Base-by-base conservation (phyloP, 2,329 filamentous ascomycete species). In the Cytospora piceicola region DNA sequence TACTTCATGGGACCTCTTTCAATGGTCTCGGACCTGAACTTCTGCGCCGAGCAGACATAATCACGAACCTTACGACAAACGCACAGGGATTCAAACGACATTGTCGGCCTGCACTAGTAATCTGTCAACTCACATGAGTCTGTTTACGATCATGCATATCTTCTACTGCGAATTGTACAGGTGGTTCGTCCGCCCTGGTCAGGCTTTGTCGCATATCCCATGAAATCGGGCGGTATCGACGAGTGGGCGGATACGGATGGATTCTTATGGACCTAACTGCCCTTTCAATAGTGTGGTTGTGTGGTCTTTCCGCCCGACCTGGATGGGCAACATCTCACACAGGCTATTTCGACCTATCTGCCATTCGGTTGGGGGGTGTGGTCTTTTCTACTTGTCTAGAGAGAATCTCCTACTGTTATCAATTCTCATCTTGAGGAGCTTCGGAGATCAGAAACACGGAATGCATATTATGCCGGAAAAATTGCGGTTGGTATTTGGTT, bases 31-130 rank as follows among this genome's bases (percentile, higher is more conserved):
- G 51, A 15, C 34, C 14, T 52, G 34, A n/a, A 14, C 5, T 55
- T 36, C 34, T 63, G 30, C 60, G 34, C 34, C 42, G 17, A 30
- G 30, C 42, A 63, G 15, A n/a, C 22, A 36, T 22, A 55, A 51
- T 32, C 14, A 15, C 46, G 36, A 17, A 39, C 5, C 7, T 29
- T 22, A 57, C 29, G 22, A 57, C 24, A 22, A 57, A 20, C 14
- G n/a, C n/a, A 49, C 9, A 14, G n/a, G 46, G 12, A 5, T 12
- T 14, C 5, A 9, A 14, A 22, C 3, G n/a, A 4, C 46, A 49
- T 14, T 14, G n/a, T 49, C 46, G 1, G 12, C n/a, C 24, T 14
- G n/a, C n/a, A 24, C n/a, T 24, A 12, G n/a, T 12, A 49, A n/a
- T 49, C 11, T 49, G 4, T 49, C 8, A 49, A 24, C 46, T 14